phyloP scores from a whole-genome alignment of 495 filamentous ascomycete species.

The Neurospora tetrasperma region DNA sequence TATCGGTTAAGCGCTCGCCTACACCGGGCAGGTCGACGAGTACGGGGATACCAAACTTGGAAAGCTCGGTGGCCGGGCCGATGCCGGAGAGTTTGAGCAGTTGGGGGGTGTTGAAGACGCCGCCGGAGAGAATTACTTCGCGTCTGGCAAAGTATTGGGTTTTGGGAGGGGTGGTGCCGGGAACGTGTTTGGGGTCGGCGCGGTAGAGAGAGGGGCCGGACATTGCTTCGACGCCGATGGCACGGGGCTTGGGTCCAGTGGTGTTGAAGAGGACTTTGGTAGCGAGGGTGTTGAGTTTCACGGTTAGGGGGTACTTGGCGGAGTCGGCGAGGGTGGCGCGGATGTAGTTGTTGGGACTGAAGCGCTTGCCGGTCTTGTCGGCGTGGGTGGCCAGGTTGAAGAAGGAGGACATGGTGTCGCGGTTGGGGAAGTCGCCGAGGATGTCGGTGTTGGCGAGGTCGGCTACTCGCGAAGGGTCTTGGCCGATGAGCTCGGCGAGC shows the following conservation, averaged over 20 bases:
- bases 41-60: constrained; percentile 35
- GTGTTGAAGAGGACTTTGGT: constrained; percentile 35
- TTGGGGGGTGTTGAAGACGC: constrained; percentile 46
- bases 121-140: constrained; percentile 48
- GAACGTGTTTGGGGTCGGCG: constrained; percentile 32
- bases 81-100: constrained; percentile 45
- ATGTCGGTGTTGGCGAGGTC: constrained; percentile 29
- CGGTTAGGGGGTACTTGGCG: constrained; percentile 32
- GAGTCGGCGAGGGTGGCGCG: constrained; percentile 35
- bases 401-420: constrained; percentile 31
- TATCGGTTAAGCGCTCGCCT: constrained; percentile 49
- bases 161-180: constrained; percentile 16
- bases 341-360: constrained; percentile 33
- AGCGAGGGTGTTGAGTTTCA: constrained; percentile 37
- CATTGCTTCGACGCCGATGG: constrained; percentile 38
- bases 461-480: constrained; percentile 21
- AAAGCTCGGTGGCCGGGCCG: constrained; percentile 30
- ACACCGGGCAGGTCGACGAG: constrained; percentile 45
- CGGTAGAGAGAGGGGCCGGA: constrained; percentile 30
- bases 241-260: constrained; percentile 18
- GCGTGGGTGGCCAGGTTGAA: constrained; percentile 36
- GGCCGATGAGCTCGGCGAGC: constrained; percentile 24
- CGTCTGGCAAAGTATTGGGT: constrained; percentile 28
- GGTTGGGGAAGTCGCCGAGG: constrained; percentile 24
- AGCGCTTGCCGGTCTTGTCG: constrained; percentile 29